Conservation (phyloP, 345 rosid genomes). For the Citrus australasica region DNA sequence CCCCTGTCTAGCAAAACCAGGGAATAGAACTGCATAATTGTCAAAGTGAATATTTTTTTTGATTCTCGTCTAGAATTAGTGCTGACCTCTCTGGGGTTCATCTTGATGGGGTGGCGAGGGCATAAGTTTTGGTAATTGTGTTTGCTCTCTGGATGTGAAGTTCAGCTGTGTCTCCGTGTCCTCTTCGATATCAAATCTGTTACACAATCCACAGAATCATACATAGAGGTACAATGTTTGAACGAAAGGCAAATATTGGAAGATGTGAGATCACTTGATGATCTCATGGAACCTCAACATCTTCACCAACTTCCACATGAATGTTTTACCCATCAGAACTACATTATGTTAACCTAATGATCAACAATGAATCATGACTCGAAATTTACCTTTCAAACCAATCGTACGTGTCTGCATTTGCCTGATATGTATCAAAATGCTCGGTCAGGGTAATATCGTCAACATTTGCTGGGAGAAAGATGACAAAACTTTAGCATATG, state of each 20-base stretch:
- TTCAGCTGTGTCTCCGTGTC: conserved; percentile 58
- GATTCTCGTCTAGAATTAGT: not conserved
- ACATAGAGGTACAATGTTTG: not conserved
- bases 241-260: not conserved
- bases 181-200: conserved; percentile 77
- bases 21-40: not conserved
- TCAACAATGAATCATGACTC: not conserved
- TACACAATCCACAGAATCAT: conserved; percentile 8
- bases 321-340: not conserved
- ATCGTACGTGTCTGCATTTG: conserved; percentile 39
- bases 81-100: conserved; percentile 52
- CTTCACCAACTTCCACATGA: not conserved
- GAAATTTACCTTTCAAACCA: conserved; percentile 60
- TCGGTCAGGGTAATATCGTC: conserved; percentile 69
- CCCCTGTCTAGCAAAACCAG: not conserved
- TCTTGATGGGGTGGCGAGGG: conserved; percentile 51
- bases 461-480: conserved; percentile 54
- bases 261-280: not conserved
- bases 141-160: conserved; percentile 45
- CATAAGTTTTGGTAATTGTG: conserved; percentile 42
- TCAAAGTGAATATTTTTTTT: not conserved
- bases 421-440: conserved; percentile 51
- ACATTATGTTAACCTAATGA: not conserved
- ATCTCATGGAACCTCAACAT: not conserved
- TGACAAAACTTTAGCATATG: conserved; percentile 13